A percentile compares a stretch with the other conserved stretches of the same genome.
Evolutionary conservation across 139 green algal genomes (phyloP).

Genomic region (Coelastrella sp.): DNA sequence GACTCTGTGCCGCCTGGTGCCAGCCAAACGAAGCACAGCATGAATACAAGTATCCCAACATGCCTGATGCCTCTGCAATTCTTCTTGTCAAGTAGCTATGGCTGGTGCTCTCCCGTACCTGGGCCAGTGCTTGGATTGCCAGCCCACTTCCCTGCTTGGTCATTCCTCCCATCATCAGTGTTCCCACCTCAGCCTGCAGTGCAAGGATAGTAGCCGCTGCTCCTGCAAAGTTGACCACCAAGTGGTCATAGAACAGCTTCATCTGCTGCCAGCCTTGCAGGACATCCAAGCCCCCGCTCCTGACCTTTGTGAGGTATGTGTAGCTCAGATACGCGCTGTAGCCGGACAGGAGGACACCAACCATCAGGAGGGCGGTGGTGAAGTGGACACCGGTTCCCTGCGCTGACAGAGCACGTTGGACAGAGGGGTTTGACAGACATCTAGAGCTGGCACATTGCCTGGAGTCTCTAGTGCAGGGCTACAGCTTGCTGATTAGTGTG

Average conservation of each 20-base stretch:
- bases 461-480: too few relatives aligned
- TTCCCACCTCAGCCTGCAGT: slow-evolving; percentile 47
- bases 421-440: background rate
- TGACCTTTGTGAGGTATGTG: slow-evolving; percentile 52
- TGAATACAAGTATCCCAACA: background rate
- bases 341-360: slow-evolving; percentile 46
- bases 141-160: slow-evolving; percentile 9
- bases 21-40: too few relatives aligned
- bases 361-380: slow-evolving; percentile 37
- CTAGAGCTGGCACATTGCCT: background rate
- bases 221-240: slow-evolving; percentile 47
- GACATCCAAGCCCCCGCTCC: slow-evolving; percentile 11
- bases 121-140: slow-evolving; percentile 33
- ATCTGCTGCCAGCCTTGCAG: slow-evolving; percentile 47
- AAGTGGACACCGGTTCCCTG: slow-evolving; percentile 43
- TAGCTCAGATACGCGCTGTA: slow-evolving; percentile 54
- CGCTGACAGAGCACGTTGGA: background rate
- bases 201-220: slow-evolving; percentile 33
- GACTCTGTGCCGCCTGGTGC: too few relatives aligned
- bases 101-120: slow-evolving; percentile 3
- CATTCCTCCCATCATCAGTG: slow-evolving; percentile 25
- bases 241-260: slow-evolving; percentile 51
- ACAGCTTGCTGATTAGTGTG: too few relatives aligned
- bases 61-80: background rate
- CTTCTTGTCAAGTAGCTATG: too few relatives aligned